Evolutionary conservation across 805 yeast species (phyloP).

Genomic region (Yarrowia bubula): DNA sequence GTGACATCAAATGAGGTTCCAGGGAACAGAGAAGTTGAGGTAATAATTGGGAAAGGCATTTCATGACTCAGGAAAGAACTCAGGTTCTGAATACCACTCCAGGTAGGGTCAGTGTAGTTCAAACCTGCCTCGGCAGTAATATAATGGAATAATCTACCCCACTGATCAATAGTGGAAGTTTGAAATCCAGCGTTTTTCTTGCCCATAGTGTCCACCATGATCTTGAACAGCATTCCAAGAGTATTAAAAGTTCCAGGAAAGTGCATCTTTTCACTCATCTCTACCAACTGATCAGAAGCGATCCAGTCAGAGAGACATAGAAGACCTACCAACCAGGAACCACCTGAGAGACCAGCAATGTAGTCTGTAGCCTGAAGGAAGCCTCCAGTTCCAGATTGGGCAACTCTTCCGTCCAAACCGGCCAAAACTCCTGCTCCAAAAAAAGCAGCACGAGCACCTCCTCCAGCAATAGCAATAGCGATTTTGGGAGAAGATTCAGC

Average conservation of each 20-base stretch:
- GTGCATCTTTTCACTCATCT: constrained; percentile 26
- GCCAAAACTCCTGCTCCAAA: constrained; percentile 55
- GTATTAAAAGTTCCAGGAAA: constrained; percentile 55
- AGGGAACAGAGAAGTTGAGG: neutral
- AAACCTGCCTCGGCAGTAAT: constrained; percentile 50
- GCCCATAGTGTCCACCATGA: constrained; percentile 51
- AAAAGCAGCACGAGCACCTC: constrained; percentile 50
- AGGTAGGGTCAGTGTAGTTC: constrained; percentile 57
- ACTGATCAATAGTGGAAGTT: neutral
- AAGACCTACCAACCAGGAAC: constrained; percentile 65
- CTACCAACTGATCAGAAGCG: constrained; percentile 10
- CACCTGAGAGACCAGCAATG: constrained; percentile 68
- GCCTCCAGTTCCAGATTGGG: constrained; percentile 29
- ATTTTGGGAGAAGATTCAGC: neutral
- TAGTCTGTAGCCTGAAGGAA: constrained; percentile 52
- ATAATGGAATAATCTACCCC: constrained; percentile 1
- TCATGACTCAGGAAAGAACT: neutral
- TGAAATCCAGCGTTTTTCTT: neutral
- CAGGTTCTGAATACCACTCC: constrained; percentile 51
- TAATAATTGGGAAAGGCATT: neutral
- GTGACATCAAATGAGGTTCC: constrained; percentile 55
- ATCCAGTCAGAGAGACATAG: constrained; percentile 44
- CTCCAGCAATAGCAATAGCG: neutral
- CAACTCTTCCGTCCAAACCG: constrained; percentile 51
- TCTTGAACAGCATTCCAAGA: constrained; percentile 64